Base-by-base conservation (phyloP, 1,139 yeast species). In the Blastobotrys malaysiensis region DNA sequence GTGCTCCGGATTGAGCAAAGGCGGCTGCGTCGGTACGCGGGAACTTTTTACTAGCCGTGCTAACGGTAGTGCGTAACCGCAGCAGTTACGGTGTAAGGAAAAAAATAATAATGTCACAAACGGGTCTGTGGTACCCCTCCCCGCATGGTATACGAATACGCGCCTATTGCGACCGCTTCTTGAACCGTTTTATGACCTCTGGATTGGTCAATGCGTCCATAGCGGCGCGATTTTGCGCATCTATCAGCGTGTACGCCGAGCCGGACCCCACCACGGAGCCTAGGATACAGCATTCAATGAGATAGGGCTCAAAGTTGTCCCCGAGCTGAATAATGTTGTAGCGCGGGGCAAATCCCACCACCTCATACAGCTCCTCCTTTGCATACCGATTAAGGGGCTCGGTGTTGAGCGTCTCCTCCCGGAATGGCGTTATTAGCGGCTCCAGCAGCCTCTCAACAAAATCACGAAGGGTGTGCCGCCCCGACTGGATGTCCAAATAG, bases 251-350 rank as follows among this genome's bases (percentile, higher is more conserved):
- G 21, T 43, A 21, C 1, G 51, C 54, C 9, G 20, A 7, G 9
- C 54, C 54, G 16, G 51, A 45, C 4, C 48, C 51, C 14, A 52
- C 51, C 21, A 52, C 54, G 2, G 54, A 52, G 21, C 54, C 54
- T 3, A 48, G 14, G 7, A 52, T 31, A 26, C 54, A 52, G 22
- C 54, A 52, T n/a, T 52, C 54, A 14, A 52, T 51, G 26, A 48
- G 48, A 31, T 27, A 52, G 3, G 27, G 36, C 9, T 20, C 45
- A 43, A 39, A 49, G 9, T 21, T 43, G n/a, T 27, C 21, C 16
- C 46, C 51, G n/a, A 51, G 36, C 20, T 22, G 21, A 16, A 52
- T 45, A 14, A 52, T 52, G 39, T 52, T 52, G 43, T 52, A 52
- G 16, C 48, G 54, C 20, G 54, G 54, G 2, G 49, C 45, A 43